Conservation (phyloP, 2,329 filamentous ascomycete species). For the Lizonia empirigonia region DNA sequence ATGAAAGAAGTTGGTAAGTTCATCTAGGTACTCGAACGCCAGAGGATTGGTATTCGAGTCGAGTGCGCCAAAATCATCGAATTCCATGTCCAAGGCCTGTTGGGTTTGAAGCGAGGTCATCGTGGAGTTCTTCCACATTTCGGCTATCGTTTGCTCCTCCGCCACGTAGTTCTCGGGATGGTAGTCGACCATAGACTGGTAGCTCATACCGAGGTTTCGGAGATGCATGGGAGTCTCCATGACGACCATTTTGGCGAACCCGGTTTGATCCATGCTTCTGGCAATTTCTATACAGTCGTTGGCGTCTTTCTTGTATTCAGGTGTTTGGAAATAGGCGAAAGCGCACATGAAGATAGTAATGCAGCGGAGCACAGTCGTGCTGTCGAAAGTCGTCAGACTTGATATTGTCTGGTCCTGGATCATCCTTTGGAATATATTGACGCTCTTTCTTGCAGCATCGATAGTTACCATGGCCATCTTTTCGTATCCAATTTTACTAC, state of each 20-base stretch:
- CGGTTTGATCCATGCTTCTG: slow-evolving; percentile 41
- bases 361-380: slow-evolving; percentile 42
- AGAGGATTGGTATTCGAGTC: slow-evolving; percentile 40
- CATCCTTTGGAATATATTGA: slow-evolving; percentile 40
- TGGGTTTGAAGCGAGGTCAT: slow-evolving; percentile 44
- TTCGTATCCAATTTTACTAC: slow-evolving; percentile 42
- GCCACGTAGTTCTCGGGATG: background rate
- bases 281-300: slow-evolving; percentile 31
- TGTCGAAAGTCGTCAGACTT: slow-evolving; percentile 44
- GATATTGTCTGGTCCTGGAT: slow-evolving; percentile 30
- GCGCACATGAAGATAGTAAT: slow-evolving; percentile 46
- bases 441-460: slow-evolving; percentile 39
- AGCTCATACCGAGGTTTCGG: slow-evolving; percentile 35
- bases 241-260: slow-evolving; percentile 44
- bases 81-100: slow-evolving; percentile 40
- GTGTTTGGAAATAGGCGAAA: slow-evolving; percentile 36
- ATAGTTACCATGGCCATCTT: slow-evolving; percentile 43
- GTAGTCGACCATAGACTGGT: slow-evolving; percentile 5
- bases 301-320: slow-evolving; percentile 37
- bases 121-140: slow-evolving; percentile 41
- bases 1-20: slow-evolving; percentile 36
- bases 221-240: slow-evolving; percentile 43
- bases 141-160: slow-evolving; percentile 33
- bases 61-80: slow-evolving; percentile 40
- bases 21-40: slow-evolving; percentile 40